Evolutionary conservation across 139 green algal species (phyloP).

Genomic region (Closterium sp.): DNA sequence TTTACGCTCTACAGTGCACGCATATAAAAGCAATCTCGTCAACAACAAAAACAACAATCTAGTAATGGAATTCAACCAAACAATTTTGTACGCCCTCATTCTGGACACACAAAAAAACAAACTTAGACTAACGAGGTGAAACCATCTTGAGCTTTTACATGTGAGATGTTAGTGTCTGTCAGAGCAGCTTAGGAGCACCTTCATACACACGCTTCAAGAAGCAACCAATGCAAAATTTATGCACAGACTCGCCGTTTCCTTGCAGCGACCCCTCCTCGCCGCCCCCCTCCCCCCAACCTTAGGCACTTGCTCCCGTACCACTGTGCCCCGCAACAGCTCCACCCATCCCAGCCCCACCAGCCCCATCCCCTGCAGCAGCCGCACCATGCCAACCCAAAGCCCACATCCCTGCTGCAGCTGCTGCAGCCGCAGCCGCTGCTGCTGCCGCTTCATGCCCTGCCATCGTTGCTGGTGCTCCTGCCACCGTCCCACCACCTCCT

Average conservation of each 20-base stretch:
- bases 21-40: no score
- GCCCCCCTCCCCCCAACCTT: neutral
- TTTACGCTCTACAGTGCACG: no score
- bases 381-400: neutral
- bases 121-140: no score
- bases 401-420: neutral
- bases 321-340: neutral
- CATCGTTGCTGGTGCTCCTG: neutral
- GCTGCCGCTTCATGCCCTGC: neutral
- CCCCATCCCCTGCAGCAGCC: neutral
- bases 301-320: neutral
- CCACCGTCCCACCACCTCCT: neutral
- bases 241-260: neutral
- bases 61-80: no score
- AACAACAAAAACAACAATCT: no score
- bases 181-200: no score
- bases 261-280: neutral
- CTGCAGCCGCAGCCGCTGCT: neutral
- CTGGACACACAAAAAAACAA: no score
- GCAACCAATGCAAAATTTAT: neutral
- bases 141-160: no score
- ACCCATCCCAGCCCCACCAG: neutral
- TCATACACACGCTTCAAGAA: neutral
- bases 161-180: no score
- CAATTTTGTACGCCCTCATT: no score